Evolutionary conservation across 75 land plant species (phyloP).

Genomic region (Cryptomeria japonica): DNA sequence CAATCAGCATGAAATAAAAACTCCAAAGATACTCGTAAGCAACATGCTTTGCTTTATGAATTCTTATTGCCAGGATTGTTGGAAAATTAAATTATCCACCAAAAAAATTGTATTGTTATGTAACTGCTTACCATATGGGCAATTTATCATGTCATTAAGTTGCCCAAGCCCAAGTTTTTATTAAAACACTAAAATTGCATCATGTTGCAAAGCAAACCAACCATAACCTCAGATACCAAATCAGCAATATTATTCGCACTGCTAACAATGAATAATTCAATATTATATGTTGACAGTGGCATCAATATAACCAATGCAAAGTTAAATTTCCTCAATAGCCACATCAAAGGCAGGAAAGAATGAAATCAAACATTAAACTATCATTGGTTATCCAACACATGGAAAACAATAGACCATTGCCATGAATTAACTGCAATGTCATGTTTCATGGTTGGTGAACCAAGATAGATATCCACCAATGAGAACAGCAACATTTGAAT

Average conservation of each 20-base stretch:
- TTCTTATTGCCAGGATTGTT: background rate
- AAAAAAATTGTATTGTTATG: too few species aligned
- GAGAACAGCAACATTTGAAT: background rate
- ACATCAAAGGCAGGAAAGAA: background rate
- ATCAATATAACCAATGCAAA: background rate
- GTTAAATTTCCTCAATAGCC: background rate
- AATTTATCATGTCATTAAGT: background rate
- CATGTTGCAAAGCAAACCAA: background rate
- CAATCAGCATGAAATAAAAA: background rate
- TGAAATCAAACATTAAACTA: background rate
- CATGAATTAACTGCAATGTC: background rate
- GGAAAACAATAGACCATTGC: background rate
- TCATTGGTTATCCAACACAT: background rate
- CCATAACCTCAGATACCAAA: background rate
- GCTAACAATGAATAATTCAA: background rate
- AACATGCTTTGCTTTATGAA: background rate
- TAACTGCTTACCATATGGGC: background rate
- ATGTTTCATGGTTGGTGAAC: background rate
- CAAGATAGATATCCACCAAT: background rate
- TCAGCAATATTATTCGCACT: too few species aligned
- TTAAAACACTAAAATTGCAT: background rate
- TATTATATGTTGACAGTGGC: background rate
- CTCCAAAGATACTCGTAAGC: background rate
- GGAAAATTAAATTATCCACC: background rate
- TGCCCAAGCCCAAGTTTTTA: background rate